These are phyloP conservation scores for Meyerozyma athensensis DNA, from an alignment of 1,139 yeast genomes.

Conservation along the genomic window DNA sequence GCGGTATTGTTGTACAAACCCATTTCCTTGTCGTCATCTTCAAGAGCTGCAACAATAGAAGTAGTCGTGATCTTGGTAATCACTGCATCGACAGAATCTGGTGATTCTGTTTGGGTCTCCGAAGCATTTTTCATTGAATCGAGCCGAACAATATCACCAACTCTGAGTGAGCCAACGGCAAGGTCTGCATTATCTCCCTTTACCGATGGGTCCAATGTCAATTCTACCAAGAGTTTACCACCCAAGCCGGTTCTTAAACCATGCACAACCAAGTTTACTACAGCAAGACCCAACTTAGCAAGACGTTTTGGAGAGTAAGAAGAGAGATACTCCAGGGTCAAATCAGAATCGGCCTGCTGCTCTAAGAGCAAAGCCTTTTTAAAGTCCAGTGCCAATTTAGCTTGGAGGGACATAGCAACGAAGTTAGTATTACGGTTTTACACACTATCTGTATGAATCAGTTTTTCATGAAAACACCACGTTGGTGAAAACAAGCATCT, in stretches of 20 bases:
- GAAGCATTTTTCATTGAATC: conserved; percentile 28
- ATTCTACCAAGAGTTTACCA: conserved; percentile 67
- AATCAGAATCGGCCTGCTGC: conserved; percentile 53
- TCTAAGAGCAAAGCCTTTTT: conserved; percentile 52
- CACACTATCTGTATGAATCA: conserved; percentile 22
- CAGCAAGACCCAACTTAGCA: conserved; percentile 69
- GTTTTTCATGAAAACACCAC: conserved; percentile 27
- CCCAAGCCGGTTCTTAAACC: conserved; percentile 74
- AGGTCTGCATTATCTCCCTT: conserved; percentile 34
- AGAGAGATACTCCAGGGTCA: conserved; percentile 46
- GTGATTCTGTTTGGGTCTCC: conserved; percentile 20
- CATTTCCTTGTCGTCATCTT: conserved; percentile 50
- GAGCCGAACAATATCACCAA: conserved; percentile 73
- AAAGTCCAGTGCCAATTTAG: conserved; percentile 37
- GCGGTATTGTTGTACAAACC: conserved; percentile 41
- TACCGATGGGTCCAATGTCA: conserved; percentile 57
- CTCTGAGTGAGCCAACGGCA: conserved; percentile 55
- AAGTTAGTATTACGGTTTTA: conserved; percentile 7
- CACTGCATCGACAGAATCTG: conserved; percentile 50
- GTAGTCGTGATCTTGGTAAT: conserved; percentile 46
- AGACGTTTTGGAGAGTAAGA: conserved; percentile 60
- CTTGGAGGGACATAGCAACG: conserved; percentile 5
- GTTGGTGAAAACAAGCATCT: conserved; percentile 19
- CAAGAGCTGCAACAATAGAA: conserved; percentile 49
- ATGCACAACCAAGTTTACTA: conserved; percentile 56